A percentile compares a stretch with the other conserved stretches of the same genome.
Evolutionary conservation across 208 protist species (phyloP).

Genomic region (Leishmania gerbilli): DNA sequence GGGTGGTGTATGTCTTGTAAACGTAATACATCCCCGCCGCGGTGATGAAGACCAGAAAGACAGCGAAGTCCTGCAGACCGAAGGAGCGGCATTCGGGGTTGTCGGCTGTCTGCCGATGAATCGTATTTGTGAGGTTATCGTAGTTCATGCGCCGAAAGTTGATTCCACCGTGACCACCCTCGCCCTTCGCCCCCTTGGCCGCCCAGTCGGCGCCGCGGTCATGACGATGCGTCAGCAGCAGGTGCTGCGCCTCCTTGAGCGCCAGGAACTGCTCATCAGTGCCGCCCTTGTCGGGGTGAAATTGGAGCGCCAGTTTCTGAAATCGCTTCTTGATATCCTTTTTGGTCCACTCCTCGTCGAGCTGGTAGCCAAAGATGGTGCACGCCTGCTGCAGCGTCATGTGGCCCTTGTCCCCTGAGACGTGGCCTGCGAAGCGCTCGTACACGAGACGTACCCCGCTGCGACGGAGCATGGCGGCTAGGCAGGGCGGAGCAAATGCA

Average conservation of each 20-base stretch:
- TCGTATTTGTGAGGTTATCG: conserved; percentile 78
- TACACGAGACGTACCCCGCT: conserved; percentile 22
- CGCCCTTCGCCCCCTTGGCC: conserved; percentile 8
- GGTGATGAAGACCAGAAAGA: conserved; percentile 66
- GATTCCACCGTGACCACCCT: conserved; percentile 35
- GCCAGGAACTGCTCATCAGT: conserved; percentile 80
- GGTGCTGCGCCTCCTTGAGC: conserved; percentile 85
- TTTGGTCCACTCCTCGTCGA: conserved; percentile 70
- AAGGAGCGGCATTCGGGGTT: conserved; percentile 76
- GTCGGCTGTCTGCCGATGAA: conserved; percentile 78
- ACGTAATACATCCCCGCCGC: conserved; percentile 58
- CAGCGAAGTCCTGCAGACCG: conserved; percentile 56
- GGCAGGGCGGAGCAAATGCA: not conserved
- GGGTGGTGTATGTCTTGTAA: conserved; percentile 64
- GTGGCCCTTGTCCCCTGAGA: conserved; percentile 81
- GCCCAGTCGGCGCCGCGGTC: conserved; percentile 39
- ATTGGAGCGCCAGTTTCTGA: conserved; percentile 71
- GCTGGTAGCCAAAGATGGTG: conserved; percentile 88
- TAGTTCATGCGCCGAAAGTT: conserved; percentile 85
- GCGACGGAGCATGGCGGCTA: conserved; percentile 30
- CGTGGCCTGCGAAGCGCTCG: conserved; percentile 51
- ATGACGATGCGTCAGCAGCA: conserved; percentile 78
- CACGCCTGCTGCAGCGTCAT: conserved; percentile 89
- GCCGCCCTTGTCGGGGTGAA: conserved; percentile 85
- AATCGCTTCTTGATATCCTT: conserved; percentile 84